These are phyloP conservation scores for Cyanophora paradoxa DNA, from an alignment of 78 protist species.

Conservation along the genomic window DNA sequence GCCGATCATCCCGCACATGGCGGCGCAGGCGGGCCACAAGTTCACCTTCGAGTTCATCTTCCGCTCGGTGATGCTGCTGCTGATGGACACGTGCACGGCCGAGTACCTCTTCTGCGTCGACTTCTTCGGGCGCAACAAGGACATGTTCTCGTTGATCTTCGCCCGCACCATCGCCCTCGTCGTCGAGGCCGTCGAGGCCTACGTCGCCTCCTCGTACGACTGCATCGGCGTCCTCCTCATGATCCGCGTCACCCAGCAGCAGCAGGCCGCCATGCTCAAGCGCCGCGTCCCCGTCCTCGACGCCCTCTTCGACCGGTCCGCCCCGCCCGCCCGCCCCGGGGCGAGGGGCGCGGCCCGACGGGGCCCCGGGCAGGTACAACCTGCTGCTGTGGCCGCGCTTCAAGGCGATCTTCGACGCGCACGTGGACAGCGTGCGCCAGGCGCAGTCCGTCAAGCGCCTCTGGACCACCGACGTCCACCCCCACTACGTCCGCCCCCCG, in stretches of 20 bases:
- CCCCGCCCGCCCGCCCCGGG: too few relatives aligned
- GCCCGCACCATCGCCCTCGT: not conserved
- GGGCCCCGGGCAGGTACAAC: not conserved
- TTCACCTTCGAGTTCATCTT: slow-evolving; percentile 3
- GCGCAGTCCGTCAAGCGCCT: too few relatives aligned
- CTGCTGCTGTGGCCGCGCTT: not conserved
- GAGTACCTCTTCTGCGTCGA: slow-evolving; percentile 2
- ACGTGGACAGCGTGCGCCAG: not conserved
- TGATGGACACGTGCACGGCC: slow-evolving; percentile 7
- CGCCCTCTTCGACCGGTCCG: not conserved
- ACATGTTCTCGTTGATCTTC: not conserved
- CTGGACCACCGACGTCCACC: not conserved
- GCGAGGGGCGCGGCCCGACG: too few relatives aligned
- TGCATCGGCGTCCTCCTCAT: slow-evolving; percentile 7
- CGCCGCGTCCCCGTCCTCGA: not conserved
- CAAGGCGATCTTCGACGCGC: not conserved
- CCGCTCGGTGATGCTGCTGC: not conserved
- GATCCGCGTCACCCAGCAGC: not conserved
- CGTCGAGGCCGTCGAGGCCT: not conserved
- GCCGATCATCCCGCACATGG: not conserved
- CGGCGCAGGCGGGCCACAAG: not conserved
- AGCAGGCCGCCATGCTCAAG: not conserved
- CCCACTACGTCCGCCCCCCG: not conserved
- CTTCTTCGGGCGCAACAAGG: not conserved
- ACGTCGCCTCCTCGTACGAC: not conserved